Base-by-base conservation (phyloP, 768 basidiomycete species). In the Botryobasidium botryosum region DNA sequence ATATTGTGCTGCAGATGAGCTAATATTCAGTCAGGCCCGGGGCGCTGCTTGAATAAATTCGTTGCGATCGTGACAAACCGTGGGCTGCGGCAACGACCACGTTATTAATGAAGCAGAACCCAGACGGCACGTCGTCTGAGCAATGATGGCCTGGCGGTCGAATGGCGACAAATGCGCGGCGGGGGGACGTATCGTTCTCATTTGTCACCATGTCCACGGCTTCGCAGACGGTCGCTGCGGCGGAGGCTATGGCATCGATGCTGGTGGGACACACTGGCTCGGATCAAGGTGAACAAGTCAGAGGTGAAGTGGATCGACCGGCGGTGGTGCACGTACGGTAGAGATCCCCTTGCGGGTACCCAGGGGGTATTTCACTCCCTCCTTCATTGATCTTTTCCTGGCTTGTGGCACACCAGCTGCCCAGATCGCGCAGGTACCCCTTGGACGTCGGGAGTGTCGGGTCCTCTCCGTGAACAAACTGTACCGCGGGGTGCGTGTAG, bases 61-160 rank as follows among this genome's bases (percentile, higher is more conserved):
- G 27, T 25, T 7, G 6, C 7, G 43, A 41, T 8, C 10, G 24
- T 17, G 3, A 21, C 4, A 20, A 7, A 88, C 88, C 91, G 56
- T 96, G 86, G 12, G 87, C 86, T 26, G 88, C 88, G 0, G 70
- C 90, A 3, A 96, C 70, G 0, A 79, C 78, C 0, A 94, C 82
- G 55, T 97, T 99, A 52, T 96, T 96, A 25, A 94, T 71, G 53
- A 91, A 94, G 60, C 92, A 96, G 58, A 96, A 97, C 0, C 92
- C 92, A 7, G 75, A 79, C 0, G 92, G 92, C 0, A 74, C 73
- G 48, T 88, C 75, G 60, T 90, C 87, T 2, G 84, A 84, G 55
- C 90, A 92, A 53, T 96, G 90, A 65, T 94, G 90, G 1, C 92
- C 91, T 0, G 91, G 91, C 0, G 90, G 91, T 40, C 91, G 64